These are phyloP conservation scores for Phytopythium litorale DNA, from an alignment of 352 stramenopile genomes.

Conservation along the genomic window DNA sequence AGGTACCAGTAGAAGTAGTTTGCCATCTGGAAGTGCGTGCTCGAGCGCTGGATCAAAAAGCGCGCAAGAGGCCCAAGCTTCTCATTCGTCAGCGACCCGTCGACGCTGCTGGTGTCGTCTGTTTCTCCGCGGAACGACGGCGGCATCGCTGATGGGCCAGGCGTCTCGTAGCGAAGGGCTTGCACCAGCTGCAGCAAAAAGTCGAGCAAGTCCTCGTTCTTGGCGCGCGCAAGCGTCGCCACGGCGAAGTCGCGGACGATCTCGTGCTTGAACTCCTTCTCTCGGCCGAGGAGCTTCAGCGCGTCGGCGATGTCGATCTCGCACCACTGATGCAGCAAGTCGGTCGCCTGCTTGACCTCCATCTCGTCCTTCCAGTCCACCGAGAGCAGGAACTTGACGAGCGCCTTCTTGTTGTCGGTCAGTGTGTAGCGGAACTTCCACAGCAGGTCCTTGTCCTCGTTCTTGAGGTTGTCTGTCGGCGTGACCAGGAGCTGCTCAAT, in stretches of 20 bases:
- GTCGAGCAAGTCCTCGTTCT: conserved; percentile 96
- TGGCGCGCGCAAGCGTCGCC: conserved; percentile 91
- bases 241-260: conserved; percentile 96
- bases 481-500: conserved; percentile 93
- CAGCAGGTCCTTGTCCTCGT: conserved; percentile 91
- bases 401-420: conserved; percentile 92
- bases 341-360: conserved; percentile 93
- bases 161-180: conserved; percentile 92
- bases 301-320: conserved; percentile 97
- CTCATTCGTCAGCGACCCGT: conserved; percentile 43
- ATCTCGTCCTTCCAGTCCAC: conserved; percentile 98
- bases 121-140: conserved; percentile 26
- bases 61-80: conserved; percentile 76
- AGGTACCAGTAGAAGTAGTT: conserved; percentile 98
- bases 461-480: conserved; percentile 92
- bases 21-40: conserved; percentile 93
- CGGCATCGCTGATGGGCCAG: conserved; percentile 16
- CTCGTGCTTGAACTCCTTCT: conserved; percentile 88
- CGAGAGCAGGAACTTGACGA: conserved; percentile 98
- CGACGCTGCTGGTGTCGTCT: conserved; percentile 40
- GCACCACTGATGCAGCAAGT: conserved; percentile 82
- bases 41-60: conserved; percentile 95
- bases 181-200: conserved; percentile 99
- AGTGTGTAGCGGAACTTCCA: conserved; percentile 97
- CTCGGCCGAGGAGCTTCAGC: conserved; percentile 94